Conservation (phyloP, 2,329 filamentous ascomycete species). For the Thelonectria rubi region DNA sequence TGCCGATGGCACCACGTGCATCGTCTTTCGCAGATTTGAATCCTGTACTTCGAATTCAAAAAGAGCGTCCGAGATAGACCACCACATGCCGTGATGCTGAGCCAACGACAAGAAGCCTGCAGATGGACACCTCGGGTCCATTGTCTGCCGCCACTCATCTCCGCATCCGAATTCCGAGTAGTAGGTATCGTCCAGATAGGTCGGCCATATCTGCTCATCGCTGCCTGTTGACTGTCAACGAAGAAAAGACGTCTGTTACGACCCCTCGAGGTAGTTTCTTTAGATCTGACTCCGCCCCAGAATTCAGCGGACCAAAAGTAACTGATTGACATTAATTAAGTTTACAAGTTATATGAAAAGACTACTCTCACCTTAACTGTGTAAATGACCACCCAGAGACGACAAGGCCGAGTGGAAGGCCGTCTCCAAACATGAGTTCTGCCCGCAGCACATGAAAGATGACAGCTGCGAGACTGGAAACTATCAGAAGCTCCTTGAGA, state of each 20-base stretch:
- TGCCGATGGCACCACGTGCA: constrained; percentile 10
- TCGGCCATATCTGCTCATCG: constrained; percentile 16
- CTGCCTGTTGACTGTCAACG: constrained; percentile 5
- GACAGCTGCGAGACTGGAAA: constrained; percentile 15
- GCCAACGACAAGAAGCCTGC: constrained; percentile 8
- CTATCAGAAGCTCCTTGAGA: constrained; percentile 22
- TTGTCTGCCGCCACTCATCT: neutral
- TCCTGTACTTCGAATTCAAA: constrained; percentile 17
- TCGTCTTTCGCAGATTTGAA: constrained; percentile 10
- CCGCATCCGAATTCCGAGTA: constrained; percentile 6
- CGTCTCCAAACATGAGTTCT: constrained; percentile 17
- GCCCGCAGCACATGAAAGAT: constrained; percentile 20
- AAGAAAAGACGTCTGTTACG: constrained; percentile 1
- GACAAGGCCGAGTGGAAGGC: constrained; percentile 23
- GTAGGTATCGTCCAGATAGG: neutral
- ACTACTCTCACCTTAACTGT: constrained; percentile 8
- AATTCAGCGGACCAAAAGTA: constrained; percentile 26
- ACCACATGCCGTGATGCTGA: constrained; percentile 18
- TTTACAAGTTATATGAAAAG: neutral
- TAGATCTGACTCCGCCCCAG: neutral
- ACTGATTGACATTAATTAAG: neutral
- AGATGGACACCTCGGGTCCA: constrained; percentile 8
- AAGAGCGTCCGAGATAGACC: constrained; percentile 1
- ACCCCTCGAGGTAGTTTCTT: neutral
- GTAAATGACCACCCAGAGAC: constrained; percentile 18